Percentiles rank a stretch among this genome's conserved stretches.
phyloP scores from a whole-genome alignment of 352 stramenopile species.

The Globisporangium parvum region DNA sequence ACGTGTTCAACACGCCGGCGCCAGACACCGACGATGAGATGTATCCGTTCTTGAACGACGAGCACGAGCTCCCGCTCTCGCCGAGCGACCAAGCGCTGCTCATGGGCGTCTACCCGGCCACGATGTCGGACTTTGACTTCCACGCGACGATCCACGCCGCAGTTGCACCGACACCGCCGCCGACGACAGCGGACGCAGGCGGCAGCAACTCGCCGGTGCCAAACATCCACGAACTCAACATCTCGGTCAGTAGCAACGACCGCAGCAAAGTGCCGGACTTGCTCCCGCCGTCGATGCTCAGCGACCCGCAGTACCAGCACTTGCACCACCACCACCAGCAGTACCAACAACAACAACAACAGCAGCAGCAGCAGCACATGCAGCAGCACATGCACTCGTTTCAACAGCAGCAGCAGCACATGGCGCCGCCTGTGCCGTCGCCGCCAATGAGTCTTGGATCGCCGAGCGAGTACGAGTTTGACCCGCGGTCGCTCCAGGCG shows the following conservation, averaged over 20 bases:
- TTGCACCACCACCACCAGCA: slow-evolving; percentile 17
- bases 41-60: slow-evolving; percentile 45
- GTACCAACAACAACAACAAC: slow-evolving; percentile 22
- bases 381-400: slow-evolving; percentile 15
- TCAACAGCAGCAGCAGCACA: slow-evolving; percentile 13
- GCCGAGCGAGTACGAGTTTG: slow-evolving; percentile 13
- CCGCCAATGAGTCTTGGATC: neutral
- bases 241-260: slow-evolving; percentile 14
- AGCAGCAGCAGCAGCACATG: slow-evolving; percentile 17
- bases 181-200: neutral
- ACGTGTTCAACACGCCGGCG: slow-evolving; percentile 37
- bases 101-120: slow-evolving; percentile 49
- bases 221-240: slow-evolving; percentile 12
- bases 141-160: slow-evolving; percentile 41
- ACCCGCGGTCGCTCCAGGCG: slow-evolving; percentile 15
- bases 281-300: slow-evolving; percentile 20
- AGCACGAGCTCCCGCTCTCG: slow-evolving; percentile 25
- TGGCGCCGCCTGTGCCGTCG: slow-evolving; percentile 15
- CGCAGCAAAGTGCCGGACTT: slow-evolving; percentile 27
- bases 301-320: slow-evolving; percentile 20
- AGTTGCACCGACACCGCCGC: slow-evolving; percentile 6
- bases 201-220: slow-evolving; percentile 8
- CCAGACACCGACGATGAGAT: slow-evolving; percentile 42
- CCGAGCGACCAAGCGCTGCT: slow-evolving; percentile 49
- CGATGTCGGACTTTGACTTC: slow-evolving; percentile 63